These are phyloP conservation scores for Ophiostoma angusticollis DNA, from an alignment of 2,329 filamentous ascomycete species.

Conservation along the genomic window DNA sequence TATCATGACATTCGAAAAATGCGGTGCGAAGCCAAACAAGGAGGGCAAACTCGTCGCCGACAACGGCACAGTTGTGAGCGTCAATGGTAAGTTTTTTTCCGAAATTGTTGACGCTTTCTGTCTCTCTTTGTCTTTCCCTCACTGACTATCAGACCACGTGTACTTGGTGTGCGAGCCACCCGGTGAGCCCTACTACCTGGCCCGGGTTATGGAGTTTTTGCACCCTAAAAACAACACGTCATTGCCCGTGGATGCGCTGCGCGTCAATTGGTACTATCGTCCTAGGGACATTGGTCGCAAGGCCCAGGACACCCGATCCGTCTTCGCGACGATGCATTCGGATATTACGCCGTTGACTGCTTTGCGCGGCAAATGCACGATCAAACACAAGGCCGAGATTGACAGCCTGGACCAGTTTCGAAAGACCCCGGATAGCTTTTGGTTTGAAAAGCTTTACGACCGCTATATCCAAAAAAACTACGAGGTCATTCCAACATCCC, in stretches of 20 bases:
- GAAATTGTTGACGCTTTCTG: background rate
- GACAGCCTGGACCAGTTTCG: conserved; percentile 70
- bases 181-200: conserved; percentile 94
- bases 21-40: conserved; percentile 49
- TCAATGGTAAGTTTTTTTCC: conserved; percentile 59
- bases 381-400: conserved; percentile 81
- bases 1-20: conserved; percentile 76
- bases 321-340: conserved; percentile 98
- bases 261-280: conserved; percentile 97
- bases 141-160: conserved; percentile 49
- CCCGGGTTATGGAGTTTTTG: conserved; percentile 96
- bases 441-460: conserved; percentile 96
- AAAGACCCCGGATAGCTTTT: conserved; percentile 77
- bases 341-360: conserved; percentile 88
- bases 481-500: conserved; percentile 82
- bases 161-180: conserved; percentile 96
- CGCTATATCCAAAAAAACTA: conserved; percentile 97
- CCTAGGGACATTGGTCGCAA: conserved; percentile 92
- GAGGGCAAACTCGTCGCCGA: conserved; percentile 75
- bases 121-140: background rate
- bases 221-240: conserved; percentile 62
- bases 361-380: conserved; percentile 83
- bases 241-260: conserved; percentile 69
- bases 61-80: conserved; percentile 69
- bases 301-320: conserved; percentile 75